Evolutionary conservation across 768 basidiomycete genomes (phyloP).

Genomic region (Leccinellum luteum): DNA sequence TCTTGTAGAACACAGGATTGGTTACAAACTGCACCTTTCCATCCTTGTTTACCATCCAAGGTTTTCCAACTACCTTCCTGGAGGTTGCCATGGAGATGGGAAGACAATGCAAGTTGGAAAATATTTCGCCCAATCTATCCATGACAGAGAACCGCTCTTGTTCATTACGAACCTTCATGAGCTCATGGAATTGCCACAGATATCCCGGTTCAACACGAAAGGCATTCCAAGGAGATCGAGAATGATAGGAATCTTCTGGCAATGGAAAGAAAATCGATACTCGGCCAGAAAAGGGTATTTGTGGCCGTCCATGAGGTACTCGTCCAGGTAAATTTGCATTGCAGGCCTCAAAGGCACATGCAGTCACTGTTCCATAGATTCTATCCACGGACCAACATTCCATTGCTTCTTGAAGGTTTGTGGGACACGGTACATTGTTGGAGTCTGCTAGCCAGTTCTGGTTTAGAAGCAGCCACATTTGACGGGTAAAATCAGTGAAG

Average conservation of each 20-base stretch:
- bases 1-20: too few species aligned
- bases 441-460: neutral
- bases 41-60: too few species aligned
- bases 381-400: neutral
- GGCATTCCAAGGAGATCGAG: neutral
- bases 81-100: too few species aligned
- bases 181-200: conserved; percentile 3
- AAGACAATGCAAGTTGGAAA: neutral
- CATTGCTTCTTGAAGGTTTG: conserved; percentile 2
- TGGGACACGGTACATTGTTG: neutral
- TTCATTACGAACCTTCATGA: neutral
- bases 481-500: conserved; percentile 4
- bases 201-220: neutral
- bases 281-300: neutral
- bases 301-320: neutral
- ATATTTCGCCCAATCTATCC: neutral
- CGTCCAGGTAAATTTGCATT: neutral
- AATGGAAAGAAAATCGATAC: neutral
- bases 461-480: conserved; percentile 6
- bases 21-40: too few species aligned
- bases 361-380: neutral
- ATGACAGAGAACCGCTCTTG: neutral
- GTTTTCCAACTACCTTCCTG: too few species aligned
- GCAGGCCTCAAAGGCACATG: conserved; percentile 3
- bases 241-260: neutral